Conservation (phyloP, 1,284 basidiomycete species). For the Trametes hirsuta region DNA sequence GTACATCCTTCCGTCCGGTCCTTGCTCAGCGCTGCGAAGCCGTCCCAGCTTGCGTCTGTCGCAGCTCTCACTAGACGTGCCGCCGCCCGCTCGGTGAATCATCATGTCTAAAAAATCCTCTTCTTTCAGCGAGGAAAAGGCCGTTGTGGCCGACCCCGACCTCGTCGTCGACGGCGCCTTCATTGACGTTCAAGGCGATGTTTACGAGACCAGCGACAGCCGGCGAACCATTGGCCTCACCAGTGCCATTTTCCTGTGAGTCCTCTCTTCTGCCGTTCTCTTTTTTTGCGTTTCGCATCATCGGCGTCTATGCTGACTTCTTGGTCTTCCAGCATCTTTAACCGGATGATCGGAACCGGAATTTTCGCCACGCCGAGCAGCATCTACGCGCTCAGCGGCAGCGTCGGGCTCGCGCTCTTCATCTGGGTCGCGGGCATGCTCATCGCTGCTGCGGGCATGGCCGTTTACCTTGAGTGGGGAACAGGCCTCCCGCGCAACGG, state of each 20-base stretch:
- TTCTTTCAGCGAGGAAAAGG: neutral
- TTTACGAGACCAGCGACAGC: neutral
- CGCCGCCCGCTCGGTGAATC: no score
- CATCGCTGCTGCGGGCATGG: constrained; percentile 61
- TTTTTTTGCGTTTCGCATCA: neutral
- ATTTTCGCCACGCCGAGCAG: constrained; percentile 66
- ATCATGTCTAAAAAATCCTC: neutral
- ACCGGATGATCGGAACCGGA: constrained; percentile 62
- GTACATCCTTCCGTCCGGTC: no score
- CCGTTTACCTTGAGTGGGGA: constrained; percentile 73
- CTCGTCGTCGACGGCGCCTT: neutral
- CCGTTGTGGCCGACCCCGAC: neutral
- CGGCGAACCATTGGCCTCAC: neutral
- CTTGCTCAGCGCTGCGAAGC: no score
- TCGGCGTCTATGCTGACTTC: neutral
- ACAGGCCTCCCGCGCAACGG: constrained; percentile 58
- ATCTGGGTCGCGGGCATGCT: constrained; percentile 74
- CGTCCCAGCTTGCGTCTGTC: no score
- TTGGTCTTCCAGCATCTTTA: constrained; percentile 40
- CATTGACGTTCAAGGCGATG: neutral
- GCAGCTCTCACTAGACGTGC: no score
- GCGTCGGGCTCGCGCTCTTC: constrained; percentile 60
- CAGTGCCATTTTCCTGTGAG: neutral
- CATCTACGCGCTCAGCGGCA: constrained; percentile 65
- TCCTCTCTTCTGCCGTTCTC: neutral